Conservation (phyloP, 78 protist species). For the Chrysochromulina tobinii region DNA sequence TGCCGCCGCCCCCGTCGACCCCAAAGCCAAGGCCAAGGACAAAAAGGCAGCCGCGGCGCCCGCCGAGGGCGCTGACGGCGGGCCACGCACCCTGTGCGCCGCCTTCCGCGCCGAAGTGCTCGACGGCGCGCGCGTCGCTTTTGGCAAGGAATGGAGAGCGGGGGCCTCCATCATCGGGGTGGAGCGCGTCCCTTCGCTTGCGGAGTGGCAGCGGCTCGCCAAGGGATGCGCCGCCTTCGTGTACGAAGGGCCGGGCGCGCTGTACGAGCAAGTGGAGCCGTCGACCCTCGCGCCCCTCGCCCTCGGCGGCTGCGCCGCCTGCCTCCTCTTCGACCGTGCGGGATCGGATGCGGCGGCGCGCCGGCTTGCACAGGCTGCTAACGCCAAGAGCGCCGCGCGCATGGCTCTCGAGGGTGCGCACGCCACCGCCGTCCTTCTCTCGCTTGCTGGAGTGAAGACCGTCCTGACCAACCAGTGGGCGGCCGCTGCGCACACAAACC, state of each 20-base stretch:
- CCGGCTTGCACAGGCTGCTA: neutral
- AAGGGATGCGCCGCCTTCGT: neutral
- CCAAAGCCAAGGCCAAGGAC: no score
- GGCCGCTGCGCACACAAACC: neutral
- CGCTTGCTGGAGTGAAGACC: neutral
- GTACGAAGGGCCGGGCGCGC: neutral
- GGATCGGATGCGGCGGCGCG: neutral
- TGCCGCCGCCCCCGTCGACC: neutral
- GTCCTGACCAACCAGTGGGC: neutral
- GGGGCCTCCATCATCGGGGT: neutral
- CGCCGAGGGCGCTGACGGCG: neutral
- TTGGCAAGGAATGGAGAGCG: neutral
- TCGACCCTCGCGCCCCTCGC: neutral
- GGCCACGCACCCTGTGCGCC: neutral
- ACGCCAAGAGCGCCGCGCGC: neutral
- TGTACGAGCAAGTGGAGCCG: neutral
- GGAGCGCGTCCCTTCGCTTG: neutral
- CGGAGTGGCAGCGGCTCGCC: neutral
- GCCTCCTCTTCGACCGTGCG: neutral
- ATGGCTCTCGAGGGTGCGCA: neutral
- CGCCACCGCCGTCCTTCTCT: neutral
- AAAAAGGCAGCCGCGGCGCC: no score
- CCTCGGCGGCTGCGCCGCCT: neutral
- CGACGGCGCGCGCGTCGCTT: neutral
- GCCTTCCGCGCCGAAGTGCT: neutral